Evolutionary conservation across 345 rosid genomes (phyloP), one percentile per base, ranked within the genome.

Genomic region (Eucalyptus polybractea): DNA sequence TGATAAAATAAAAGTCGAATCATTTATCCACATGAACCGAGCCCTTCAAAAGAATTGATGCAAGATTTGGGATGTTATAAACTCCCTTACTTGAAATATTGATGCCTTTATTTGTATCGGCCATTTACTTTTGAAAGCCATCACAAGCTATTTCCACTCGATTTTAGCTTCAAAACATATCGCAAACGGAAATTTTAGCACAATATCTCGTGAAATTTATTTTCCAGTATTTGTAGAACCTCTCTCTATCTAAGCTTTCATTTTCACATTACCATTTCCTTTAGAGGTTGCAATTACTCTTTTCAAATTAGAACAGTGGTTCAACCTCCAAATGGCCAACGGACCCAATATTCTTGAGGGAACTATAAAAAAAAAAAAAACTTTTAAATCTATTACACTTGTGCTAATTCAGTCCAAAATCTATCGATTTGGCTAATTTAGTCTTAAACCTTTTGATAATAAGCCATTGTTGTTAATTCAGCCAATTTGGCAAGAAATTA

Each of bases 381-480:
- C 2, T 54, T 54, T 19, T 21, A 54, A 56, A 24, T 24, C 1
- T 56, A 56, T 56, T 24, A 1, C 1, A 56, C 13, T 56, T 0
- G 1, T 56, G 13, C 3, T 24, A 56, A 9, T 22, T 56, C 3
- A 2, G 1, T 22, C 1, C 0, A 22, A 56, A 56, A 56, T 3
- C 29, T 56, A 22, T 54, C 1, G 1, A 21, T 8, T 54, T 54
- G 6, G 1, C 13, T 2, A 56, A 10, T 56, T 56, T 5, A 24
- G 13, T 56, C 6, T 25, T 56, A 24, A 56, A 24, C 1, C 0
- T 56, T 56, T 56, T 56, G 62, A 56, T 9, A 56, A 56, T 56
- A 4, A 4, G 3, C 6, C 4, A 9, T 22, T 56, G 1, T 22
- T 1, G 56, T 53, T 53, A 1, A 53, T 53, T 1, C 2, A 53